A percentile compares a stretch with the other conserved stretches of the same genome.
Conservation (phyloP, 805 yeast species). For the Myxozyma melibiosi region DNA sequence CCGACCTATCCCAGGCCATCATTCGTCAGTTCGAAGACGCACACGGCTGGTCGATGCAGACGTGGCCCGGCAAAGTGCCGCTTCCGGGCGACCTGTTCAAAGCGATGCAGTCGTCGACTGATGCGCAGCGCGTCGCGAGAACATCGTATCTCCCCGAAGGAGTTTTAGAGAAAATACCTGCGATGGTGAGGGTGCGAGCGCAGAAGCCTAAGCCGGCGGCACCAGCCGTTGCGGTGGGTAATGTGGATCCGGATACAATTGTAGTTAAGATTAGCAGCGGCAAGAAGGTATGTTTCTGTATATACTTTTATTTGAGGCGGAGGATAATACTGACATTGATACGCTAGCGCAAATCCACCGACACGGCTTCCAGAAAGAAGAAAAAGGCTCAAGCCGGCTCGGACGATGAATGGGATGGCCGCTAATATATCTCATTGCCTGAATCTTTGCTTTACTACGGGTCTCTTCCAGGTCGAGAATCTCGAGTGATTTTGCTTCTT, state of each 20-base stretch:
- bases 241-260: not conserved
- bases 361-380: conserved; percentile 12
- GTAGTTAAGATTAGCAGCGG: not conserved
- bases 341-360: conserved; percentile 13
- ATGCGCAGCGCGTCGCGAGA: conserved; percentile 51
- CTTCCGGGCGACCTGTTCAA: conserved; percentile 69
- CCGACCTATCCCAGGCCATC: conserved; percentile 73
- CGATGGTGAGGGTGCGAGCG: conserved; percentile 9
- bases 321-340: not conserved
- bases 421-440: not conserved
- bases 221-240: not conserved
- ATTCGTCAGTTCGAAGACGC: conserved; percentile 59
- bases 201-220: not conserved
- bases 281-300: conserved; percentile 2
- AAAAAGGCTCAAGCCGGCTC: conserved; percentile 14
- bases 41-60: conserved; percentile 68
- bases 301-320: not conserved
- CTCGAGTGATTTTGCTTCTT: not conserved
- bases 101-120: conserved; percentile 59
- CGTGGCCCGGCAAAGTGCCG: conserved; percentile 79
- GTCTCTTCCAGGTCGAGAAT: not conserved
- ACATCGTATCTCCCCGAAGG: conserved; percentile 17
- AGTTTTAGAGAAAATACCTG: conserved; percentile 16
- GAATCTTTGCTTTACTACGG: not conserved
- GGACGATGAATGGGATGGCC: conserved; percentile 19